Evolutionary conservation across 176 grass and related monocot species (phyloP), one percentile per base, ranked within the genome.

Genomic region (Triticum urartu): DNA sequence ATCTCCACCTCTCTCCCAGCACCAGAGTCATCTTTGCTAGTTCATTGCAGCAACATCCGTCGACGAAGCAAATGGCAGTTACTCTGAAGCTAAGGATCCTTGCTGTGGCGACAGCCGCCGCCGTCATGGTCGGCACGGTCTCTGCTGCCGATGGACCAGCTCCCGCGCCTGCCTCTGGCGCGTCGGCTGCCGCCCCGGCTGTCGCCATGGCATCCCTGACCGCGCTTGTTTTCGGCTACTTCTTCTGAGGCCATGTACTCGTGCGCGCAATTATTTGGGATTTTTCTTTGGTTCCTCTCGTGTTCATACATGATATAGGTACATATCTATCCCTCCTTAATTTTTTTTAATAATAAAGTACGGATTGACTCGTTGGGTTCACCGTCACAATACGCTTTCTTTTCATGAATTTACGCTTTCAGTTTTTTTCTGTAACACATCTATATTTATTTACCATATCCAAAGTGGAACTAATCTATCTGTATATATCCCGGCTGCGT

Each of bases 21-120:
- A 33, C 40, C 62, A 4, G 1, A 15, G 34, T 42, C 6, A 18
- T 64, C 72, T 43, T 25, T 39, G 38, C 8, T 39, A 39, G 1
- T 22, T 48, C 48, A 52, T 10, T 60, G 33, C 84, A 9, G 40
- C 45, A 18, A 6, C 24, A 1, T 42, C 45, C 20, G 36, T 18
- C 5, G 22, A 84, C 50, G 30, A n/a, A 42, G 21, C 43, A 72
- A 79, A 90, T 90, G 89, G 89, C 73, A 18, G 80, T 75, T 2
- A 87, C 80, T 8, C 47, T 82, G 47, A 93, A 85, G 88, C 39
- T 83, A 54, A 87, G 12, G 77, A 28, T 93, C 76, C 78, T 88
- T 42, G 71, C 77, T 26, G 42, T 54, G 20, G 80, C 79, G 9
- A 7, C 26, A 5, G 18, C 34, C 7, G 75, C 79, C 43, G 15